Base-by-base conservation (phyloP, 1,284 basidiomycete species). In the Sphaerobolus stellatus region DNA sequence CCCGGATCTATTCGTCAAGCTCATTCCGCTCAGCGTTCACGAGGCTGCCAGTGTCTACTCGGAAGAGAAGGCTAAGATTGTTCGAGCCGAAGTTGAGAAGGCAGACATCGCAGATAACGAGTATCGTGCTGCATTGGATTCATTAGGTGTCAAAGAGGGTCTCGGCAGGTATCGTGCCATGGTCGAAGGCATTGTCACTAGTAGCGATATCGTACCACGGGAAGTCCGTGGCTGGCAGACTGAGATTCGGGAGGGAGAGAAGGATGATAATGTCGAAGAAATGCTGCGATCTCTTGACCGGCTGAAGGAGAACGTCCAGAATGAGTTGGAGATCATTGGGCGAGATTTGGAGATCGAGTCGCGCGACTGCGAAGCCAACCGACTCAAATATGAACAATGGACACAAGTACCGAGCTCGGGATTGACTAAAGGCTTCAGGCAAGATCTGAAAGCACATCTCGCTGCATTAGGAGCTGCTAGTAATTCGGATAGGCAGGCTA, bases 41-140 rank as follows among this genome's bases (percentile, higher is more conserved):
- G 94, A 98, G 73, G 92, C 90, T 61, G 95, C 97, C 5, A 92
- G 88, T 55, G 86, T 99, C 16, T 99, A 99, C 71, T 96, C 93
- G 1, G 96, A 99, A 70, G 97, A 99, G 75, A 98, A 99, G 73
- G 97, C 96, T 14, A 98, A 99, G 72, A 77, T 99, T 24, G 92
- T 94, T 1, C 81, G 97, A 34, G 84, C 79, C 2, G 95, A 98
- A 68, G 88, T 90, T 1, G 95, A 98, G 76, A 83, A 86, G 45
- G 86, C 86, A 0, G 94, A 98, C 59, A 71, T 84, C 13, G 88
- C 89, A 0, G 93, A 98, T 63, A 87, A 78, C 1, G 92, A 97
- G 68, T 81, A 85, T 31, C 77, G 84, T 58, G 90, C 90, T 45
- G 84, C 86, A 14, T 71, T 99, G 31, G 94, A 97, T 44, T 85